phyloP scores from a whole-genome alignment of 2,329 filamentous ascomycete species.

The Coniochaeta sp. region DNA sequence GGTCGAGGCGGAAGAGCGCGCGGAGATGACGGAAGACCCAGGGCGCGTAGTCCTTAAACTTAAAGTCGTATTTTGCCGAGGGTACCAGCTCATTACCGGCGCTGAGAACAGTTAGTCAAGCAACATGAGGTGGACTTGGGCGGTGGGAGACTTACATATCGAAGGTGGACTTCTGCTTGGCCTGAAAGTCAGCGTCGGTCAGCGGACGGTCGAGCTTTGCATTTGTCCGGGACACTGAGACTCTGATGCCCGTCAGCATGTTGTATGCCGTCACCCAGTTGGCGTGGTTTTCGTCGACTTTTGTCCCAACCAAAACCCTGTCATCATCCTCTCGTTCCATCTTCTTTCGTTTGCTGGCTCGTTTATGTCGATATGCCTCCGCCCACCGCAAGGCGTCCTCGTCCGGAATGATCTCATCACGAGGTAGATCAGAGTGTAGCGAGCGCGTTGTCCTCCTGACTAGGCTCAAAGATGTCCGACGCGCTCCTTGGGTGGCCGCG shows the following conservation, averaged over 20 bases:
- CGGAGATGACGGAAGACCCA: slow-evolving; percentile 97
- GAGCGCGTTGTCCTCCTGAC: slow-evolving; percentile 76
- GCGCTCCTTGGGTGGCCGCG: slow-evolving; percentile 46
- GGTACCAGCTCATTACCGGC: slow-evolving; percentile 96
- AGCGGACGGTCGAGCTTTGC: slow-evolving; percentile 90
- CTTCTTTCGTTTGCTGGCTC: slow-evolving; percentile 76
- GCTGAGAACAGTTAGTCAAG: slow-evolving; percentile 35
- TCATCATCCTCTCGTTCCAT: slow-evolving; percentile 89
- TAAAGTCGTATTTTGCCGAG: slow-evolving; percentile 99
- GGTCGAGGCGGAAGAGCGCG: slow-evolving; percentile 81
- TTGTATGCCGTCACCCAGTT: slow-evolving; percentile 99
- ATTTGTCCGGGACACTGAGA: slow-evolving; percentile 92
- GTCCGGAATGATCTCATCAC: slow-evolving; percentile 79
- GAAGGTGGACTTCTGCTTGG: slow-evolving; percentile 96
- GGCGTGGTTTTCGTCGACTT: slow-evolving; percentile 93
- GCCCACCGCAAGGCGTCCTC: slow-evolving; percentile 90
- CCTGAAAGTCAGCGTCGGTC: slow-evolving; percentile 85
- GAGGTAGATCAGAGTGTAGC: slow-evolving; percentile 73
- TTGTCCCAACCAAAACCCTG: slow-evolving; percentile 89
- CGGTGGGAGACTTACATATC: slow-evolving; percentile 68
- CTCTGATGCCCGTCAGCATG: slow-evolving; percentile 98
- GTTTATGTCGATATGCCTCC: slow-evolving; percentile 85
- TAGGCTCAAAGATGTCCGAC: slow-evolving; percentile 78
- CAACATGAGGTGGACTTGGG: not conserved
- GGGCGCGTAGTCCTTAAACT: slow-evolving; percentile 99